Evolutionary conservation across 768 basidiomycete genomes (phyloP).

Genomic region (Hysterangium stoloniferum): DNA sequence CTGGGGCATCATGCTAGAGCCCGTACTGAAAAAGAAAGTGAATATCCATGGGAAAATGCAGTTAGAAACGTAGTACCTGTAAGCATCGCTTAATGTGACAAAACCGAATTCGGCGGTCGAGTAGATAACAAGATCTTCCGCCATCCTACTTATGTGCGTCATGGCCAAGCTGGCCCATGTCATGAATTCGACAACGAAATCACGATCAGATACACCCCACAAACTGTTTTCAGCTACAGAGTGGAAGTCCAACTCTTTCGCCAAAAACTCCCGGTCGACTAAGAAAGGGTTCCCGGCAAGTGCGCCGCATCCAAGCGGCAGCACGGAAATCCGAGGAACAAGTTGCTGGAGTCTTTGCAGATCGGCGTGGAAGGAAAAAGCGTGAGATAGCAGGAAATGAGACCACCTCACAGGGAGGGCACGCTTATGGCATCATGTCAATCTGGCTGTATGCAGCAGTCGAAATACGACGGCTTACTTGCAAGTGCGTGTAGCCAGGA

Average conservation of each 20-base stretch:
- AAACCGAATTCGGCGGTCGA: slow-evolving; percentile 98
- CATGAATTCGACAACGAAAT: slow-evolving; percentile 94
- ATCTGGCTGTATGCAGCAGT: background rate
- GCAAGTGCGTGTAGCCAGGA: slow-evolving; percentile 96
- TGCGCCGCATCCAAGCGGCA: slow-evolving; percentile 90
- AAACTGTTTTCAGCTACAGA: slow-evolving; percentile 92
- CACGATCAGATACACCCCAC: slow-evolving; percentile 94
- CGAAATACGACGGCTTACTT: slow-evolving; percentile 57
- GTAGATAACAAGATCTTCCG: slow-evolving; percentile 95
- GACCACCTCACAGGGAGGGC: slow-evolving; percentile 99
- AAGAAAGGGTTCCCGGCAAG: slow-evolving; percentile 95
- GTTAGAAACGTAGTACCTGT: slow-evolving; percentile 51
- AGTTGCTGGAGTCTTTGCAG: slow-evolving; percentile 78
- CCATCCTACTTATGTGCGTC: slow-evolving; percentile 89
- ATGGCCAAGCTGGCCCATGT: slow-evolving; percentile 93
- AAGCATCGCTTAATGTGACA: slow-evolving; percentile 92
- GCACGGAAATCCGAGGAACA: slow-evolving; percentile 82
- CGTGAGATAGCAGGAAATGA: slow-evolving; percentile 91
- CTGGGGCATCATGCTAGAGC: slow-evolving; percentile 99
- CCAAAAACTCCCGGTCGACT: slow-evolving; percentile 90
- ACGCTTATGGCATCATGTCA: slow-evolving; percentile 43
- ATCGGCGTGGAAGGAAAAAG: slow-evolving; percentile 87
- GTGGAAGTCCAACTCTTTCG: slow-evolving; percentile 80
- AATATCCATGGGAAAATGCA: slow-evolving; percentile 10
- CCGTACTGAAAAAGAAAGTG: slow-evolving; percentile 53